These are phyloP conservation scores for Ceratobasidium sp. DNA, from an alignment of 1,284 basidiomycete genomes.

Conservation along the genomic window DNA sequence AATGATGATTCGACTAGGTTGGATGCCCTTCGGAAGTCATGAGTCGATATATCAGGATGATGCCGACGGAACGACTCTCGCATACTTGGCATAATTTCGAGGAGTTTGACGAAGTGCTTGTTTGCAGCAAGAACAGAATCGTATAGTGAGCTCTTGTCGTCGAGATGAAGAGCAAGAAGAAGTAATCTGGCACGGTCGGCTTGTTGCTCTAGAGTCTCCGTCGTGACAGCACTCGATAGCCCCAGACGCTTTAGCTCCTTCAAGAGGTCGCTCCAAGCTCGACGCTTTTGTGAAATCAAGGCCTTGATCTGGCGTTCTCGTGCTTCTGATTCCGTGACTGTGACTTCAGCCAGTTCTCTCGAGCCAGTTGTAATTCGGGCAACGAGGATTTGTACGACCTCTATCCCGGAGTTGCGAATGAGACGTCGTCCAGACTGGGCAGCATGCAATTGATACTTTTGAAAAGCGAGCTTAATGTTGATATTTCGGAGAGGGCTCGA, in stretches of 20 bases:
- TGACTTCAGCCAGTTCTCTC: constrained; percentile 65
- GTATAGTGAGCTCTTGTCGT: constrained; percentile 44
- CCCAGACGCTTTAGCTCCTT: constrained; percentile 88
- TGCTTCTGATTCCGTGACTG: constrained; percentile 57
- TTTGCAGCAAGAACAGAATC: constrained; percentile 59
- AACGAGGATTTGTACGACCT: constrained; percentile 68
- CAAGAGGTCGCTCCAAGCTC: constrained; percentile 90
- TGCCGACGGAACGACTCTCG: constrained; percentile 72
- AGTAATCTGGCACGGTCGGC: constrained; percentile 49
- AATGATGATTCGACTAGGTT: constrained; percentile 82
- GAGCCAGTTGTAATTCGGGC: constrained; percentile 77
- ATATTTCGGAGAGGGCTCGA: constrained; percentile 19
- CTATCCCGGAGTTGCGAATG: constrained; percentile 34
- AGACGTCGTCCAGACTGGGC: background rate
- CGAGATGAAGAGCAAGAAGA: constrained; percentile 48
- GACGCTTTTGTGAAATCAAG: constrained; percentile 80
- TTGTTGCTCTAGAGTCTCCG: constrained; percentile 73
- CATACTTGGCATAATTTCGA: constrained; percentile 72
- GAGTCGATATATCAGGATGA: constrained; percentile 81
- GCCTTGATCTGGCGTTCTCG: constrained; percentile 75
- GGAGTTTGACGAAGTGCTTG: constrained; percentile 75
- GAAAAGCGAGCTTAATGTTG: constrained; percentile 17
- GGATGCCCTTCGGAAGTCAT: constrained; percentile 83
- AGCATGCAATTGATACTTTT: constrained; percentile 25
- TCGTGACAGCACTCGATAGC: constrained; percentile 73